Conservation (phyloP, 345 rosid species). For the Aquilaria malaccensis region DNA sequence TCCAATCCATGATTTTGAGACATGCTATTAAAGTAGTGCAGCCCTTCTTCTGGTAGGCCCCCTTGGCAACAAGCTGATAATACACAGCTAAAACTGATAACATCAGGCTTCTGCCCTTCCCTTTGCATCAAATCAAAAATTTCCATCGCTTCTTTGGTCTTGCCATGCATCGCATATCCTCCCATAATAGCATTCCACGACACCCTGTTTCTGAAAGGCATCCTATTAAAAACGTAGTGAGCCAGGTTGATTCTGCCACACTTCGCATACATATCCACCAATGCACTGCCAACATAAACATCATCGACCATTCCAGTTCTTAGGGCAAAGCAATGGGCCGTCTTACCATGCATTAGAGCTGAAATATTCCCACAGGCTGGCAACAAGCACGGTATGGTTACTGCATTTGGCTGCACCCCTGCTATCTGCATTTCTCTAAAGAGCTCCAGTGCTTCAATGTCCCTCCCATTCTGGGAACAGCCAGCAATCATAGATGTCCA, state of each 20-base stretch:
- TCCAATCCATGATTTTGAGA: slow-evolving; percentile 39
- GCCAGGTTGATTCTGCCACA: slow-evolving; percentile 58
- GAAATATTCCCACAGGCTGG: slow-evolving; percentile 66
- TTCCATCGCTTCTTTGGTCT: slow-evolving; percentile 43
- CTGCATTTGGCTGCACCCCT: slow-evolving; percentile 48
- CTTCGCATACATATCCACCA: slow-evolving; percentile 76
- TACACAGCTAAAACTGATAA: slow-evolving; percentile 48
- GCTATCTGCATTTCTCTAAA: slow-evolving; percentile 60
- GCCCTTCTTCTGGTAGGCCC: slow-evolving; percentile 50
- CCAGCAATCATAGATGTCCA: slow-evolving; percentile 61
- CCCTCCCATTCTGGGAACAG: slow-evolving; percentile 60
- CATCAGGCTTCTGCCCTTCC: slow-evolving; percentile 48
- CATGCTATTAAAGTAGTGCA: slow-evolving; percentile 44
- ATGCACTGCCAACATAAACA: slow-evolving; percentile 56
- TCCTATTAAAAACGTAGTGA: slow-evolving; percentile 43
- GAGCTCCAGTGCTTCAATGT: slow-evolving; percentile 47
- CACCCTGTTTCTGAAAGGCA: slow-evolving; percentile 49
- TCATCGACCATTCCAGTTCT: slow-evolving; percentile 36
- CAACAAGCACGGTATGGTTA: slow-evolving; percentile 63
- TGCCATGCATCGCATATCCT: slow-evolving; percentile 73
- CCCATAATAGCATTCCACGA: slow-evolving; percentile 72
- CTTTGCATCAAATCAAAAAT: slow-evolving; percentile 45
- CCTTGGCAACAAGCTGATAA: slow-evolving; percentile 67
- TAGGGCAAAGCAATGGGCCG: slow-evolving; percentile 48
- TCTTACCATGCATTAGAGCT: slow-evolving; percentile 52